These are phyloP conservation scores for Bassia scoparia DNA, from an alignment of 148 eudicot species.

Conservation along the genomic window DNA sequence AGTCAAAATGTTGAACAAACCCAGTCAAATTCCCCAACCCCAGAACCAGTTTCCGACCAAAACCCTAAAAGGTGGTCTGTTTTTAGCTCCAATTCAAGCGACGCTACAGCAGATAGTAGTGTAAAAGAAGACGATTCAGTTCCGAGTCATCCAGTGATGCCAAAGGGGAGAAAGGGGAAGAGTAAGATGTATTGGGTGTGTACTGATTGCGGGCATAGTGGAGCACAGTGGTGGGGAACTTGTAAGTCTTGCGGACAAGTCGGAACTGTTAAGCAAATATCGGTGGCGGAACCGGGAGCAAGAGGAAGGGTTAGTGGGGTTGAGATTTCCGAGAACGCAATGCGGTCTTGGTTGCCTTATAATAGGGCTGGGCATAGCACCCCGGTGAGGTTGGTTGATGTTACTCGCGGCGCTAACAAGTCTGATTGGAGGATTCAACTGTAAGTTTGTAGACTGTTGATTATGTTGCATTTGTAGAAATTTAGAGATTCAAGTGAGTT, in stretches of 20 bases:
- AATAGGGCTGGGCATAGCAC: conserved; percentile 27
- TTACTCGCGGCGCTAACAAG: conserved; percentile 52
- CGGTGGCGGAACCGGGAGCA: conserved; percentile 28
- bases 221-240: conserved; percentile 91
- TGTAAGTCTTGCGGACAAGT: conserved; percentile 48
- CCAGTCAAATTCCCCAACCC: conserved; percentile 13
- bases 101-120: conserved; percentile 13
- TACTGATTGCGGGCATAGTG: conserved; percentile 60
- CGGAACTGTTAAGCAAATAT: conserved; percentile 51
- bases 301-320: conserved; percentile 44
- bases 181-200: conserved; percentile 54
- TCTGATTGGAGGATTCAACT: conserved; percentile 69
- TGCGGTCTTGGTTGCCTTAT: conserved; percentile 61
- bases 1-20: not conserved
- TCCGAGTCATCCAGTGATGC: not conserved
- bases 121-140: conserved; percentile 11
- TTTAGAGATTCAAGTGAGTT: too few species aligned
- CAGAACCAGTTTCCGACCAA: conserved; percentile 5
- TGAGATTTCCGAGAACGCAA: conserved; percentile 51
- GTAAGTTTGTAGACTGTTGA: conserved; percentile 42
- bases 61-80: conserved; percentile 30
- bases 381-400: conserved; percentile 73
- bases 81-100: conserved; percentile 21
- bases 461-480: not conserved
- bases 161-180: conserved; percentile 49